Evolutionary conservation across 495 filamentous ascomycete species (phyloP).

Genomic region (Aspergillus haitiensis): DNA sequence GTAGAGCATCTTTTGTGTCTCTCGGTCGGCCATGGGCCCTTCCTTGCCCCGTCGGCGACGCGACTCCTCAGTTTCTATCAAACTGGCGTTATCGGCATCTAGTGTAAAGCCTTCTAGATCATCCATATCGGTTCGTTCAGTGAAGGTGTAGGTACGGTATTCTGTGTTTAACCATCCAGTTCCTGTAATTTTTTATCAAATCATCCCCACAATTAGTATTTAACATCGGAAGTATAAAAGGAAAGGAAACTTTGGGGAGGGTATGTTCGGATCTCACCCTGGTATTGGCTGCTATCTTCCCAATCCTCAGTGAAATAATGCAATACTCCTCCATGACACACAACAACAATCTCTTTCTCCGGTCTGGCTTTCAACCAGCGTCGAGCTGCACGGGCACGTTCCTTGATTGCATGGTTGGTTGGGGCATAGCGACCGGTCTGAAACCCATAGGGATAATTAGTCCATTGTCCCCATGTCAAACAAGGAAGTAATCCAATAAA

Average conservation of each 20-base stretch:
- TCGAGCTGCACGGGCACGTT: conserved; percentile 64
- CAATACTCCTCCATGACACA: conserved; percentile 69
- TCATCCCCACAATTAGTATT: not conserved
- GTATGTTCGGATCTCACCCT: conserved; percentile 42
- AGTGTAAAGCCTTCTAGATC: conserved; percentile 42
- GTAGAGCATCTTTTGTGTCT: conserved; percentile 42
- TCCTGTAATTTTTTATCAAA: conserved; percentile 37
- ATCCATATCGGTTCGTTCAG: conserved; percentile 38
- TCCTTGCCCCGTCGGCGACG: conserved; percentile 55
- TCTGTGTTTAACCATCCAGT: conserved; percentile 88
- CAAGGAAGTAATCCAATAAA: not conserved
- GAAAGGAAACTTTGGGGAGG: not conserved
- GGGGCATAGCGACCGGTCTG: conserved; percentile 58
- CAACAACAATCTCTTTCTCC: conserved; percentile 66
- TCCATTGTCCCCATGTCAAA: not conserved
- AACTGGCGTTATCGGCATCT: conserved; percentile 57
- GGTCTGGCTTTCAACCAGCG: conserved; percentile 60
- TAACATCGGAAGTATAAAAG: not conserved
- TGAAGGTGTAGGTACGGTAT: conserved; percentile 72
- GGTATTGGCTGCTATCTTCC: conserved; percentile 57
- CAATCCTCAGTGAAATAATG: conserved; percentile 86
- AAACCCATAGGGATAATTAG: conserved; percentile 7
- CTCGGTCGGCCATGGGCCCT: conserved; percentile 36
- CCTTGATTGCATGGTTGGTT: conserved; percentile 54
- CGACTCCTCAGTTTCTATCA: conserved; percentile 64